A percentile compares a stretch with the other conserved stretches of the same genome.
Evolutionary conservation across 805 yeast species (phyloP).

Genomic region (Kodamaea hsintzibuensis): DNA sequence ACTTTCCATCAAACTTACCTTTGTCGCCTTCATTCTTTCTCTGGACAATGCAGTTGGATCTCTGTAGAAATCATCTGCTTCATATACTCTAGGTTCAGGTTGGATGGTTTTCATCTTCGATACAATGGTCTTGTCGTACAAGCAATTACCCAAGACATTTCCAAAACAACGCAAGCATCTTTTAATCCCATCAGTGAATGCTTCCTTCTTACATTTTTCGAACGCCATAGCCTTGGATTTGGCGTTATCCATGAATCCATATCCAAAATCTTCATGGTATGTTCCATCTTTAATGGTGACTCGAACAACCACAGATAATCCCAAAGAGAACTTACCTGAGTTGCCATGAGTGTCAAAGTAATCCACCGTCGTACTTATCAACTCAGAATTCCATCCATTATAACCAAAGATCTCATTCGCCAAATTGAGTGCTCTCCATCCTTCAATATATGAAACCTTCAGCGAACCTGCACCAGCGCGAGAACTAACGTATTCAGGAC

Average conservation of each 20-base stretch:
- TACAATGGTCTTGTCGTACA: slow-evolving; percentile 69
- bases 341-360: slow-evolving; percentile 66
- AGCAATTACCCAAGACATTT: slow-evolving; percentile 75
- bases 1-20: slow-evolving; percentile 12
- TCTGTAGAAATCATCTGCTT: slow-evolving; percentile 34
- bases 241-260: slow-evolving; percentile 72
- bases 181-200: slow-evolving; percentile 81
- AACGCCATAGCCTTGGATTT: slow-evolving; percentile 69
- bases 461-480: slow-evolving; percentile 75
- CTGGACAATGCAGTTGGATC: slow-evolving; percentile 36
- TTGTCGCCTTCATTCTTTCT: slow-evolving; percentile 20
- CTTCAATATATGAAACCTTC: slow-evolving; percentile 73
- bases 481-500: slow-evolving; percentile 76
- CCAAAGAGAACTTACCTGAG: slow-evolving; percentile 54
- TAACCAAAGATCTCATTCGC: slow-evolving; percentile 84
- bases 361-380: slow-evolving; percentile 65
- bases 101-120: slow-evolving; percentile 41
- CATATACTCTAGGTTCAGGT: slow-evolving; percentile 22
- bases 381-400: slow-evolving; percentile 80
- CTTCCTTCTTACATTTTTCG: slow-evolving; percentile 81
- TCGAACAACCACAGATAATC: slow-evolving; percentile 69
- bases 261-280: slow-evolving; percentile 74
- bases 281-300: slow-evolving; percentile 81
- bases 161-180: slow-evolving; percentile 80
- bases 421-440: slow-evolving; percentile 77